A percentile compares a stretch with the other conserved stretches of the same genome.
Evolutionary conservation across 805 yeast species (phyloP).

Genomic region (Zygotorulaspora chibaensis): DNA sequence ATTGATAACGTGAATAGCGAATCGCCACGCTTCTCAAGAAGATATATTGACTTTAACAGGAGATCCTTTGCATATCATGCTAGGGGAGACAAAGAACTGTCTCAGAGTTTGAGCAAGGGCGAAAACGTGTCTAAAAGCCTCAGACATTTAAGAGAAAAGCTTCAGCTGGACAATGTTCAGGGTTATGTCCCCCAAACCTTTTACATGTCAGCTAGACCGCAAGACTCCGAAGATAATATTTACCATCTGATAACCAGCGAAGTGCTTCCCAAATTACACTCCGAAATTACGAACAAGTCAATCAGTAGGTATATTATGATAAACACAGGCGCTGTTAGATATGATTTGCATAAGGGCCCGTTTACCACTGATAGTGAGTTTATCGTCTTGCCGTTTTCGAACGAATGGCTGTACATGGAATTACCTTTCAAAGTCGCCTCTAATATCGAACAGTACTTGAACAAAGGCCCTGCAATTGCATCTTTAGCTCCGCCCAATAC

Average conservation of each 20-base stretch:
- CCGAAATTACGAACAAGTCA: constrained; percentile 25
- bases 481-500: constrained; percentile 18
- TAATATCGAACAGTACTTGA: constrained; percentile 51
- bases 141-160: constrained; percentile 38
- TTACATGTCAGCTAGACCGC: constrained; percentile 62
- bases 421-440: constrained; percentile 58
- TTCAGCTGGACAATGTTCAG: constrained; percentile 51
- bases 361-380: constrained; percentile 76
- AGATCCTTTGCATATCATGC: constrained; percentile 68
- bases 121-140: constrained; percentile 44
- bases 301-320: constrained; percentile 53
- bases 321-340: constrained; percentile 86
- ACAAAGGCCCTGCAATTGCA: constrained; percentile 38
- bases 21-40: constrained; percentile 45
- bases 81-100: constrained; percentile 14
- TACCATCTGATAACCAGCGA: constrained; percentile 54
- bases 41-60: constrained; percentile 78
- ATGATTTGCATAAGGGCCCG: constrained; percentile 79
- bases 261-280: constrained; percentile 44
- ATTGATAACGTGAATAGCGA: constrained; percentile 37
- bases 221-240: constrained; percentile 53
- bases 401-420: constrained; percentile 66
- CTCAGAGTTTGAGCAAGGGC: constrained; percentile 49
- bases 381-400: constrained; percentile 80
- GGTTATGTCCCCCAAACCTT: constrained; percentile 69